Conservation (phyloP, 805 yeast genomes). For the Komagataella mondaviorum region DNA sequence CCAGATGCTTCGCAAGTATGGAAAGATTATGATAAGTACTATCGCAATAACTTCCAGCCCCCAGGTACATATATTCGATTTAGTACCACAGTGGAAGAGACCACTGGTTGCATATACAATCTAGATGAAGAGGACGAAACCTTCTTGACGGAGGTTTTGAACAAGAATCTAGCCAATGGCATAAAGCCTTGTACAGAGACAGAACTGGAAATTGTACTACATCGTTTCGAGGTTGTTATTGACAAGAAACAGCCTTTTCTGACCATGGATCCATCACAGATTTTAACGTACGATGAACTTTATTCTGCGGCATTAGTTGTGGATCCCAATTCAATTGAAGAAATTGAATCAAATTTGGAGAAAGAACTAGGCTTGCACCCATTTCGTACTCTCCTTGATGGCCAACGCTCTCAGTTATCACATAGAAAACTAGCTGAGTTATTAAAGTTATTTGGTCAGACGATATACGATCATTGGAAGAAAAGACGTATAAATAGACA, state of each 20-base stretch:
- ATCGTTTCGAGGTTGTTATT: slow-evolving; percentile 61
- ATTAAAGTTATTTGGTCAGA: slow-evolving; percentile 46
- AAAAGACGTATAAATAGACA: slow-evolving; percentile 50
- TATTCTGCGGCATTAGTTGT: slow-evolving; percentile 32
- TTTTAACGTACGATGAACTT: slow-evolving; percentile 58
- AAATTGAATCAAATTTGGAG: slow-evolving; percentile 43
- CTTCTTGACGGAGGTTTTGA: slow-evolving; percentile 32
- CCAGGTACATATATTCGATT: slow-evolving; percentile 78
- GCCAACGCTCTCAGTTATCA: slow-evolving; percentile 19
- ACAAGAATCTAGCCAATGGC: slow-evolving; percentile 18
- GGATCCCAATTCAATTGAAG: slow-evolving; percentile 35
- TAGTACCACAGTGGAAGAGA: slow-evolving; percentile 94
- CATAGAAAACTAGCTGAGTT: slow-evolving; percentile 33
- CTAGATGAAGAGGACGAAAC: slow-evolving; percentile 84
- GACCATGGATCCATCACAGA: slow-evolving; percentile 70
- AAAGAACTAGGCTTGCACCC: slow-evolving; percentile 40
- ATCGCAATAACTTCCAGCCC: slow-evolving; percentile 48
- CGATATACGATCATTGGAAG: slow-evolving; percentile 75
- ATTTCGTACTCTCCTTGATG: slow-evolving; percentile 48
- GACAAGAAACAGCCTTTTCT: slow-evolving; percentile 81
- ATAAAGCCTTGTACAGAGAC: slow-evolving; percentile 45
- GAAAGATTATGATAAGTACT: slow-evolving; percentile 65
- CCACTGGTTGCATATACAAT: slow-evolving; percentile 72
- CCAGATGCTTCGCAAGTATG: slow-evolving; percentile 86
- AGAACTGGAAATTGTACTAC: slow-evolving; percentile 73